A percentile compares a stretch with the other conserved stretches of the same genome.
Conservation (phyloP, 495 filamentous ascomycete genomes). For the Entonaema liquescens region DNA sequence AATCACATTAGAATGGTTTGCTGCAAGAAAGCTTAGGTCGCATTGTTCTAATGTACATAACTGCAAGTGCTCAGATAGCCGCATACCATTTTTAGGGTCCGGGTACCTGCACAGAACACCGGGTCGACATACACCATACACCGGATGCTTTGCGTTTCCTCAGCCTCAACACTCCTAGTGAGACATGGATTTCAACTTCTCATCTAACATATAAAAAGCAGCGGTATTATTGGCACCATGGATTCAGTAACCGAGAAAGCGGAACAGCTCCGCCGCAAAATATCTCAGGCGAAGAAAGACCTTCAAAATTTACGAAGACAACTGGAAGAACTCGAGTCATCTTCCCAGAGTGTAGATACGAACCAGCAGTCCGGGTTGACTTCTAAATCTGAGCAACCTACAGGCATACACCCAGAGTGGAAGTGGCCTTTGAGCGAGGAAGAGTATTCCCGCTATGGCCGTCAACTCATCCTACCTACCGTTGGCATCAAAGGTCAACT, state of each 20-base stretch:
- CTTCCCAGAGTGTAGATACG: background rate
- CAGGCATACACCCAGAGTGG: constrained; percentile 27
- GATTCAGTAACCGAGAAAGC: constrained; percentile 30
- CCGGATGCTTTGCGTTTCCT: background rate
- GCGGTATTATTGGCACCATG: constrained; percentile 11
- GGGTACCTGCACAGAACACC: background rate
- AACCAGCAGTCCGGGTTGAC: constrained; percentile 5
- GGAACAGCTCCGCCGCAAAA: constrained; percentile 45
- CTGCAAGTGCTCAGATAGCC: background rate
- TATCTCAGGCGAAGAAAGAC: constrained; percentile 46
- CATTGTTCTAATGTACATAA: background rate
- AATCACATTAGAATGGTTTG: background rate
- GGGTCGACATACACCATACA: background rate
- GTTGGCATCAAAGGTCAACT: constrained; percentile 87
- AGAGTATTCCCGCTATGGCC: constrained; percentile 86
- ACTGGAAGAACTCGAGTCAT: constrained; percentile 47
- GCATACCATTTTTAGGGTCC: background rate
- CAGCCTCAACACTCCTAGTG: background rate
- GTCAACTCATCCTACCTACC: constrained; percentile 90
- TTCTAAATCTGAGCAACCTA: constrained; percentile 6
- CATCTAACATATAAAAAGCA: background rate
- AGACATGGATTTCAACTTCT: background rate
- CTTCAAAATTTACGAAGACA: constrained; percentile 47
- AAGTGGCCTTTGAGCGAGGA: constrained; percentile 70
- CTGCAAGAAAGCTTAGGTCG: background rate